Percentiles rank a stretch among this genome's conserved stretches.
phyloP scores from a whole-genome alignment of 1,284 basidiomycete genomes.

The Sanghuangporus weigelae region DNA sequence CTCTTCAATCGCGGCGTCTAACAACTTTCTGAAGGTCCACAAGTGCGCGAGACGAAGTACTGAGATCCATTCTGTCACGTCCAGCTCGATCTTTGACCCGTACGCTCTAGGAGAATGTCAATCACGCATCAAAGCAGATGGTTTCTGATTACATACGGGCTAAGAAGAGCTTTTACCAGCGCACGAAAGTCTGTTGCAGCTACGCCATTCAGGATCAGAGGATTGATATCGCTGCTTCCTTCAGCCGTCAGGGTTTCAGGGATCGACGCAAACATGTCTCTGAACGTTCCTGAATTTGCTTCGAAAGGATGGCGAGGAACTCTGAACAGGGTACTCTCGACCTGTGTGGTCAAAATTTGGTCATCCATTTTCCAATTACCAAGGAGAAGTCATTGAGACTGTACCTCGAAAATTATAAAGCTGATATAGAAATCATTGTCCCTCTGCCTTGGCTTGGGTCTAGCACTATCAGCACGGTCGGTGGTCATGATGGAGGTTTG shows the following conservation, averaged over 20 bases:
- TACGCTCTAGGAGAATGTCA: neutral
- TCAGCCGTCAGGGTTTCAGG: neutral
- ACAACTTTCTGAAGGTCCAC: constrained; percentile 4
- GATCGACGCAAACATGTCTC: constrained; percentile 8
- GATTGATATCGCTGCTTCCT: constrained; percentile 5
- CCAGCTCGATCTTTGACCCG: neutral
- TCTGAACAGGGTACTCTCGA: constrained; percentile 5
- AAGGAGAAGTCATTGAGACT: neutral
- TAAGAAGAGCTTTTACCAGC: neutral
- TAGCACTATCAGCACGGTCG: neutral
- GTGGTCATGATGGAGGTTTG: neutral
- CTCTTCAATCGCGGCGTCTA: neutral
- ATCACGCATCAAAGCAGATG: neutral
- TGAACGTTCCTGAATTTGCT: constrained; percentile 1
- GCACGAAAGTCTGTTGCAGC: constrained; percentile 1
- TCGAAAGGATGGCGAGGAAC: constrained; percentile 3
- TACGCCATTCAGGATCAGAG: neutral
- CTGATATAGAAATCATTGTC: neutral
- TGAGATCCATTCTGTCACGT: constrained; percentile 5
- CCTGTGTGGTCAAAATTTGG: neutral
- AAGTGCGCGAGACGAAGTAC: constrained; percentile 12
- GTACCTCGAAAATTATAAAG: constrained; percentile 2
- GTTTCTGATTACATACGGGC: neutral
- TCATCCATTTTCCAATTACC: neutral
- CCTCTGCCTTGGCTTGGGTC: neutral